Evolutionary conservation across 192 early-diverging fungal genomes (phyloP), one percentile per base, ranked within the genome.

Genomic region (Piromyces sp.): DNA sequence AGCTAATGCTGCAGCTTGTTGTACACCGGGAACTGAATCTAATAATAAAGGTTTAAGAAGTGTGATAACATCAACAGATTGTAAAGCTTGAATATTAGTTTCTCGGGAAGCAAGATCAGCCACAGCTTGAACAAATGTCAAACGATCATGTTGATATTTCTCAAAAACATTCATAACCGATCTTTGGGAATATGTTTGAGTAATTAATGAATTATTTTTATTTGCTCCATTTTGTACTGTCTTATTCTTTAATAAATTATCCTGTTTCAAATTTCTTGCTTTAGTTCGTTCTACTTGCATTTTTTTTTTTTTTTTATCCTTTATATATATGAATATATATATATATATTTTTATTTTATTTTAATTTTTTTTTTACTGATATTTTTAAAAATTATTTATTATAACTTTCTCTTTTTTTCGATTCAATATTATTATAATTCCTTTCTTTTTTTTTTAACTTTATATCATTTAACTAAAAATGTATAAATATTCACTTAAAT

Each of bases 1-100:
- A 7, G 90, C 90, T 80, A 91, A 80, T 15, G 89, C 89, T 0
- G 90, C 89, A 9, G 90, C 89, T 83, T 91, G 90, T 83, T 91
- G 90, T 68, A 91, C 89, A 28, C 89, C 89, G 14, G 89, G 89
- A 19, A 91, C 84, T 79, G 83, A 86, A 79, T 91, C 90, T 16
- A 89, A 80, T 30, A 91, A 84, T 4, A 91, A 82, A 29, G 90
- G 90, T 15, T 89, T 84, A 78, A 91, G 84, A 0, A 91, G 86
- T 0, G 86, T 79, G 87, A 90, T 85, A 6, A 89, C 89, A 14
- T 87, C 89, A 26, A 88, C 87, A 30, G 82, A 40, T 68, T 89
- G 87, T 26, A 90, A 84, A 7, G 88, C 87, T n/a, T 90, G 88
- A 68, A 90, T 88, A 84, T 89, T 90, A 82, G 82, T 83, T 81